Evolutionary conservation across 169 alveolate genomes (phyloP).

Genomic region (Babesia microti): DNA sequence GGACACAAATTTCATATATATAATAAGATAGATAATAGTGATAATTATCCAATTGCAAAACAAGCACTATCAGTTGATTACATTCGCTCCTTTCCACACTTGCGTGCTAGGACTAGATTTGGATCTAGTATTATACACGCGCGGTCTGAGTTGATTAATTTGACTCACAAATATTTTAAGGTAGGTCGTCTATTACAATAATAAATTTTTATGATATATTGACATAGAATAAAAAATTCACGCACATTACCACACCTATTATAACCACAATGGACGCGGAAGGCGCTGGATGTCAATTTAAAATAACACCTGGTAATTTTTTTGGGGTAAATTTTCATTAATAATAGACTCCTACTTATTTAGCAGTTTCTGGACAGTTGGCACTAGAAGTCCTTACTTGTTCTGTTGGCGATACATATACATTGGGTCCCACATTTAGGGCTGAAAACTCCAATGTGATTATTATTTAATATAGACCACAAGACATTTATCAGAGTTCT

Average conservation of each 20-base stretch:
- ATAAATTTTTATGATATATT: conserved; percentile 45
- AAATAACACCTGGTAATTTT: conserved; percentile 70
- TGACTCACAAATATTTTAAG: conserved; percentile 70
- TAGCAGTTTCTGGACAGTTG: conserved; percentile 96
- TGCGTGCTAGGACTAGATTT: conserved; percentile 53
- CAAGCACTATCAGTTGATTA: conserved; percentile 54
- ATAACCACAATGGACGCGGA: conserved; percentile 97
- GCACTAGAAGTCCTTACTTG: conserved; percentile 88
- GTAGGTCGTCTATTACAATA: conserved; percentile 62
- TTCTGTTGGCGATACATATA: conserved; percentile 88
- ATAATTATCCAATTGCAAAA: conserved; percentile 49
- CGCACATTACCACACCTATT: conserved; percentile 95
- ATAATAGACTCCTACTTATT: conserved; percentile 76
- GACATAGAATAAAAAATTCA: conserved; percentile 74
- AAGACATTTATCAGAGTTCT: conserved; percentile 95
- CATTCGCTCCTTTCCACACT: conserved; percentile 50
- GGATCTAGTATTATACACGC: conserved; percentile 72
- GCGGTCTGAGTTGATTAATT: conserved; percentile 69
- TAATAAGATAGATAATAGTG: conserved; percentile 21
- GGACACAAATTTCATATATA: conserved; percentile 17
- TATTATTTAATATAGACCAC: conserved; percentile 65
- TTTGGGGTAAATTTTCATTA: conserved; percentile 1
- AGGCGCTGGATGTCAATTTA: conserved; percentile 96
- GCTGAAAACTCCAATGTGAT: conserved; percentile 91
- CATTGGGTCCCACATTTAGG: conserved; percentile 96